Evolutionary conservation across 2,329 filamentous ascomycete genomes (phyloP).

Genomic region (Ceratocystis cacaofunesta): DNA sequence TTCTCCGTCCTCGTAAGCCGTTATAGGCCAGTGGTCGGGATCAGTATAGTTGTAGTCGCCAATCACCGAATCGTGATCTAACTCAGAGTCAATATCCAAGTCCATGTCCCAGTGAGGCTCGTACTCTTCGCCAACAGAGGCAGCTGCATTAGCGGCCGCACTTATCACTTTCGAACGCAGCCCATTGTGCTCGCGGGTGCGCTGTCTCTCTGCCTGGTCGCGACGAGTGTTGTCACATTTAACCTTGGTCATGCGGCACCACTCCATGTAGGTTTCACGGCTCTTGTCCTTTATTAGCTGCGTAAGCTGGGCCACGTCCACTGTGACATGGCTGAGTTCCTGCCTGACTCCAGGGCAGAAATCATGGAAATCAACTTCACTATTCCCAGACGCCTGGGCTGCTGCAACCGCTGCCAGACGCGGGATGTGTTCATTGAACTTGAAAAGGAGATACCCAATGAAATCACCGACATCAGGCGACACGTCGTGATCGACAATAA

Average conservation of each 20-base stretch:
- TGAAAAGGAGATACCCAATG: constrained; percentile 16
- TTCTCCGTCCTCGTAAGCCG: constrained; percentile 8
- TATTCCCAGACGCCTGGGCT: neutral
- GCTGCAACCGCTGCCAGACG: neutral
- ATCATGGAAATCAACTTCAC: neutral
- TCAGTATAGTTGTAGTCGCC: constrained; percentile 8
- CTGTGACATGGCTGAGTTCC: neutral
- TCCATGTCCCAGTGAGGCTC: neutral
- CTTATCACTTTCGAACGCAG: neutral
- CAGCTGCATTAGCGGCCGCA: neutral
- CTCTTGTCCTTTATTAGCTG: constrained; percentile 9
- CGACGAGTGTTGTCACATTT: neutral
- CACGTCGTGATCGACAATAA: constrained; percentile 19
- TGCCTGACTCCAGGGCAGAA: neutral
- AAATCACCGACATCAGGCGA: constrained; percentile 18
- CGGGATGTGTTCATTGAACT: constrained; percentile 6
- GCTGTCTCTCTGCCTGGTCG: constrained; percentile 4
- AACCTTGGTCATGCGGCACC: constrained; percentile 8
- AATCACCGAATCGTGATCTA: neutral
- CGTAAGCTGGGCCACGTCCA: constrained; percentile 9
- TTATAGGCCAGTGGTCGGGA: constrained; percentile 9
- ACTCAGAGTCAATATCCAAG: neutral
- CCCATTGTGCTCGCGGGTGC: constrained; percentile 5
- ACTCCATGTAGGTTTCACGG: constrained; percentile 8
- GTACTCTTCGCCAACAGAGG: neutral